These are phyloP conservation scores for Panellus pusillus DNA, from an alignment of 768 basidiomycete genomes.

Conservation along the genomic window DNA sequence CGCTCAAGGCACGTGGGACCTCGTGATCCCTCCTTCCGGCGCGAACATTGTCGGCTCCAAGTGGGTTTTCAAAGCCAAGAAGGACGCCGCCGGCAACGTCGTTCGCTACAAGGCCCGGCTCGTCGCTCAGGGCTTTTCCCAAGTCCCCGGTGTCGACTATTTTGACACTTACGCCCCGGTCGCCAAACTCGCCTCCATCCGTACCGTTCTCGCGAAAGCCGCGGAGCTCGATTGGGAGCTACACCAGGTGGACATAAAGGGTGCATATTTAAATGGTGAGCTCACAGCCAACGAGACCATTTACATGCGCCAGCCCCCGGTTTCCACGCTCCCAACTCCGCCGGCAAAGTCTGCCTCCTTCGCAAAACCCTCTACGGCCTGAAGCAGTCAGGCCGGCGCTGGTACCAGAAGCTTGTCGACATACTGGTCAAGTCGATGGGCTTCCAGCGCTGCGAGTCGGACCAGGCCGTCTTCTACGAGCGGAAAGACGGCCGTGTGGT, in stretches of 20 bases:
- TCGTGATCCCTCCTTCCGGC: slow-evolving; percentile 15
- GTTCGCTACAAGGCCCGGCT: slow-evolving; percentile 19
- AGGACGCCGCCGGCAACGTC: slow-evolving; percentile 27
- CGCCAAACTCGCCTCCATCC: slow-evolving; percentile 5
- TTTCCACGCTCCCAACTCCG: not conserved
- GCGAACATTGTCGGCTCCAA: slow-evolving; percentile 18
- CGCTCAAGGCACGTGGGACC: slow-evolving; percentile 23
- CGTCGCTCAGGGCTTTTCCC: slow-evolving; percentile 36
- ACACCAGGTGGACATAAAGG: not conserved
- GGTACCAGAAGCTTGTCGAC: not conserved
- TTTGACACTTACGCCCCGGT: slow-evolving; percentile 23
- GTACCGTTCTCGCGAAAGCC: slow-evolving; percentile 12
- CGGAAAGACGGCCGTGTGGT: no score
- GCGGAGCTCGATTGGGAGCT: not conserved
- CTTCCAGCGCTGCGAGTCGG: no score
- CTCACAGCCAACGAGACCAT: slow-evolving; percentile 28
- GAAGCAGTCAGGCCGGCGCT: slow-evolving; percentile 6
- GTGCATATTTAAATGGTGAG: slow-evolving; percentile 8
- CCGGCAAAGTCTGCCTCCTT: not conserved
- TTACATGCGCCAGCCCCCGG: slow-evolving; percentile 35
- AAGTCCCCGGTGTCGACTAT: slow-evolving; percentile 32
- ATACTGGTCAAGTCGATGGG: no score
- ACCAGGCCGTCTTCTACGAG: no score
- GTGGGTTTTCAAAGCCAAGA: slow-evolving; percentile 32
- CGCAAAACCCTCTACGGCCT: slow-evolving; percentile 6